Evolutionary conservation across 2,329 filamentous ascomycete genomes (phyloP).

Genomic region (Blastomyces emzantsi): DNA sequence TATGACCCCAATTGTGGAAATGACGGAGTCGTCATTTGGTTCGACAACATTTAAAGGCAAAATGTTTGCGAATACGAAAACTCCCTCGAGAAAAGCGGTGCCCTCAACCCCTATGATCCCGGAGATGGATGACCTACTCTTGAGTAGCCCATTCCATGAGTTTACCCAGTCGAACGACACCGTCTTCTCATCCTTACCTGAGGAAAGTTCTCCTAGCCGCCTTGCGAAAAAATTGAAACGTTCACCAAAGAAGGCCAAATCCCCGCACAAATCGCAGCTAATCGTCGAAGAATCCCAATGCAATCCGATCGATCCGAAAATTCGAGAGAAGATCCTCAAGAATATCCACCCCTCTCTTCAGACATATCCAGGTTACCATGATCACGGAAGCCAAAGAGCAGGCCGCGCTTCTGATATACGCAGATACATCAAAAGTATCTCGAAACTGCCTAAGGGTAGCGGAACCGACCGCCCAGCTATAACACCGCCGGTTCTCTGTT

Average conservation of each 20-base stretch:
- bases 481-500: constrained; percentile 56
- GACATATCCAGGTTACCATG: constrained; percentile 70
- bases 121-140: constrained; percentile 40
- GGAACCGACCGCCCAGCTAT: constrained; percentile 50
- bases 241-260: constrained; percentile 17
- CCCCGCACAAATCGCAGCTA: constrained; percentile 40
- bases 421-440: constrained; percentile 65
- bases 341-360: constrained; percentile 63
- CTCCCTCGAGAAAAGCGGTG: constrained; percentile 55
- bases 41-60: constrained; percentile 50
- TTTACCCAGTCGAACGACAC: constrained; percentile 47
- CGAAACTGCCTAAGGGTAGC: constrained; percentile 35
- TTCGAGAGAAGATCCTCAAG: constrained; percentile 66
- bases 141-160: constrained; percentile 65
- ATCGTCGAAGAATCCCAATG: constrained; percentile 76
- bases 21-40: constrained; percentile 77
- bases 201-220: constrained; percentile 32
- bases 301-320: constrained; percentile 73
- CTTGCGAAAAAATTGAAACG: constrained; percentile 30
- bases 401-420: constrained; percentile 67
- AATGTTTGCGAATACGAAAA: constrained; percentile 60
- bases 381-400: constrained; percentile 55
- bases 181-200: constrained; percentile 27
- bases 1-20: constrained; percentile 97
- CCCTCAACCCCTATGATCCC: constrained; percentile 25